These are phyloP conservation scores for Sclerotinia spermophila DNA, from an alignment of 2,329 filamentous ascomycete species.

Conservation along the genomic window DNA sequence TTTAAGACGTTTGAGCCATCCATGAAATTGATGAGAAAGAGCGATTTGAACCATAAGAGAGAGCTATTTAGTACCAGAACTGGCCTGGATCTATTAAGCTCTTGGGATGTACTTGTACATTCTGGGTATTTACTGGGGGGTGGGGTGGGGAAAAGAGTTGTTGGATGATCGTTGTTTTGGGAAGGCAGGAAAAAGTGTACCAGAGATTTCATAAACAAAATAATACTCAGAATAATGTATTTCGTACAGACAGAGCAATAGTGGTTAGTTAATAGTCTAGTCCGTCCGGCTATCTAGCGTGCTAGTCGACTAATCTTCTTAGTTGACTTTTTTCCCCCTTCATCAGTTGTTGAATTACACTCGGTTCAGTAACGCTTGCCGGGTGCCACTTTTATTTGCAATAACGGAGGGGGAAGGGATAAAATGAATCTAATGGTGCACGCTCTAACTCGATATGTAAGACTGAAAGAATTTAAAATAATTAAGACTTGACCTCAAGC, in stretches of 20 bases:
- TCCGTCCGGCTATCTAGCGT: conserved; percentile 10
- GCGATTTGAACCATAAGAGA: neutral
- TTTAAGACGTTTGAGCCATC: conserved; percentile 11
- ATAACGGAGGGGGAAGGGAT: conserved; percentile 7
- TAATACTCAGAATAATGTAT: conserved; percentile 1
- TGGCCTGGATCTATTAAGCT: conserved; percentile 6
- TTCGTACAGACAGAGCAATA: neutral
- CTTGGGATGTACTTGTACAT: conserved; percentile 8
- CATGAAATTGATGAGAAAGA: conserved; percentile 7
- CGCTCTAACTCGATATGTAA: conserved; percentile 3
- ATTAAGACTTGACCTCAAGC: conserved; percentile 16
- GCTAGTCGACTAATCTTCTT: conserved; percentile 1
- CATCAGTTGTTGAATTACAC: conserved; percentile 9
- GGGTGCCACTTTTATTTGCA: conserved; percentile 15
- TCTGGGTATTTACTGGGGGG: conserved; percentile 16
- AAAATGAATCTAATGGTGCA: conserved; percentile 5
- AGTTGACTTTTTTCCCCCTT: conserved; percentile 3
- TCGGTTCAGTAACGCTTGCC: conserved; percentile 17
- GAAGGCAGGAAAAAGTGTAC: neutral
- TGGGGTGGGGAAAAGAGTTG: conserved; percentile 11
- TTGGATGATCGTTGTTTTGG: conserved; percentile 12
- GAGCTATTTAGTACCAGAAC: conserved; percentile 12
- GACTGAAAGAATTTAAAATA: conserved; percentile 7
- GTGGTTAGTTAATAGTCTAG: neutral
- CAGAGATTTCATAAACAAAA: conserved; percentile 2